Base-by-base conservation (phyloP, 768 basidiomycete species). In the Gelatoporia subvermispora region DNA sequence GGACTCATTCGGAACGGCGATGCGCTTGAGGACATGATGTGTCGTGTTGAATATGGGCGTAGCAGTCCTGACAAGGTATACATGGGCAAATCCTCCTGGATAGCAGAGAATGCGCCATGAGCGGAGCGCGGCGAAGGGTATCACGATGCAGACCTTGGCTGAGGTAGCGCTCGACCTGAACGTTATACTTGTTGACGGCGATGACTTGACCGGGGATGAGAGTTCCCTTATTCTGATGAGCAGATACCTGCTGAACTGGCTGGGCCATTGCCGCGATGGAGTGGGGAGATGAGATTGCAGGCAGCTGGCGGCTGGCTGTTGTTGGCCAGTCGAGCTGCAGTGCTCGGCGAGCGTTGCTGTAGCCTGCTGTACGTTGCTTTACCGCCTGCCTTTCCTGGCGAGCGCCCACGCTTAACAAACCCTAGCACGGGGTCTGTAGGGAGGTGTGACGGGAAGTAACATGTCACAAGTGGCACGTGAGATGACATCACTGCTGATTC, bases 11-110 rank as follows among this genome's bases (percentile, higher is more conserved):
- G 89, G 77, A 39, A 97, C 93, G 18, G 90, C 93, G 52, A 99
- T 93, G 41, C 94, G 82, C 68, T 99, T 99, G 55, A 99, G 81
- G 58, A 98, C 96, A 76, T 99, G 96, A 59, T 87, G 88, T 18
- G 88, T 92, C 25, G 91, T 93, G 59, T 88, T 90, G 65, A 87
- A 87, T 39, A 99, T 87, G 3, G 93, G 91, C 28, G 80, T 75
- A 15, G 85, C 76, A 4, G 94, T 93, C 51, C 83, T 75, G 42
- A 97, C 94, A 52, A 99, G 82, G 69, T 99, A 99, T 35, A 99
- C 95, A 71, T 97, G 90, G 7, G 96, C 94, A 67, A 96, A 99
- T 16, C 96, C 96, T 69, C 96, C 93, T 96, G 61, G 17, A 21
- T 31, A 41, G 47, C 41, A 39, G 41, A 51, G 62, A 50, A 34